Conservation (phyloP, 805 yeast species). For the Clavispora fructus region DNA sequence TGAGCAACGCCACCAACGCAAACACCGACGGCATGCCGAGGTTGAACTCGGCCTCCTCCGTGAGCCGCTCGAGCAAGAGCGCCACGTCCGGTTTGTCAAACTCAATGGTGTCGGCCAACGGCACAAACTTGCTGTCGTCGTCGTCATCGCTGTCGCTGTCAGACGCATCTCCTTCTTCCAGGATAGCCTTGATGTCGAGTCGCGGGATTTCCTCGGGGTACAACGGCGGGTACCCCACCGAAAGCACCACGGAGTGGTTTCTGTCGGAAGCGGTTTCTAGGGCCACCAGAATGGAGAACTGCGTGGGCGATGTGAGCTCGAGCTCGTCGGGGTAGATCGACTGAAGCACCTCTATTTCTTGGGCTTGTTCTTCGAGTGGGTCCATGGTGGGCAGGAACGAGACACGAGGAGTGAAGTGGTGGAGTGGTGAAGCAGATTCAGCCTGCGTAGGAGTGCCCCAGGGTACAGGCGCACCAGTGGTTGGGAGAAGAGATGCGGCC, state of each 20-base stretch:
- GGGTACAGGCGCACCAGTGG: too few species aligned
- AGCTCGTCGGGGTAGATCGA: slow-evolving; percentile 94
- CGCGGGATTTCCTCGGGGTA: slow-evolving; percentile 82
- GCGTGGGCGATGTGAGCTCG: slow-evolving; percentile 37
- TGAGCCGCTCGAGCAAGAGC: slow-evolving; percentile 34
- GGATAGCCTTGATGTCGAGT: slow-evolving; percentile 36
- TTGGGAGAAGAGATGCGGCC: too few species aligned
- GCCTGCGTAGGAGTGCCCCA: too few species aligned
- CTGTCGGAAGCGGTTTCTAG: slow-evolving; percentile 66
- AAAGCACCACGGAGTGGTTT: slow-evolving; percentile 49
- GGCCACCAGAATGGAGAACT: slow-evolving; percentile 52
- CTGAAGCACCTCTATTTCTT: slow-evolving; percentile 85
- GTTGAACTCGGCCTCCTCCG: slow-evolving; percentile 66
- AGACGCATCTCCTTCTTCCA: slow-evolving; percentile 28
- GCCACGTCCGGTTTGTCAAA: slow-evolving; percentile 47
- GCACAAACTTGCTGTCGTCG: slow-evolving; percentile 37
- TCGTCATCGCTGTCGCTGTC: slow-evolving; percentile 32
- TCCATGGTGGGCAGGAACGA: slow-evolving; percentile 49
- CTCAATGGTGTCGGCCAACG: slow-evolving; percentile 53
- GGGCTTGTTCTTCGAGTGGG: slow-evolving; percentile 74
- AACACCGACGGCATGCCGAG: slow-evolving; percentile 91
- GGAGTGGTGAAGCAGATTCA: too few species aligned
- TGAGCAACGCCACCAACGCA: slow-evolving; percentile 67
- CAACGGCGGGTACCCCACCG: slow-evolving; percentile 66
- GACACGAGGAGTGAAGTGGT: too few species aligned